Percentiles rank a stretch among this genome's conserved stretches.
phyloP scores from a whole-genome alignment of 305 asterid species.

The Fraxinus velutina region DNA sequence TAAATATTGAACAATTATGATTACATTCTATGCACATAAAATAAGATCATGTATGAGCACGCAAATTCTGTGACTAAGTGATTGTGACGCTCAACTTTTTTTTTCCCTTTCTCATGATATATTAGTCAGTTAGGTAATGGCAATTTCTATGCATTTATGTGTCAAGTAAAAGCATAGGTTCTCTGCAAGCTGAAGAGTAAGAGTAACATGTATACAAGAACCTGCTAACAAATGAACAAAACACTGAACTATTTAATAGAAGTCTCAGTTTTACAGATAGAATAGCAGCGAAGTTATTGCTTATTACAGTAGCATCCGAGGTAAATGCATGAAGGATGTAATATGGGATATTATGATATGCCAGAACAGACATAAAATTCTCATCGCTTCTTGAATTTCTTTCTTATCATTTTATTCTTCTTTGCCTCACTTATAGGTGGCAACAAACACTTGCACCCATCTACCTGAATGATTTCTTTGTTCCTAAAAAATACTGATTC shows the following conservation, averaged over 20 bases:
- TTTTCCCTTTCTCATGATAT: background rate
- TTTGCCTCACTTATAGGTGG: background rate
- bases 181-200: background rate
- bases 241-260: background rate
- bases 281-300: background rate
- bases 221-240: background rate
- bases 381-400: background rate
- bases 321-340: background rate
- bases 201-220: background rate
- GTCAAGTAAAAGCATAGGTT: background rate
- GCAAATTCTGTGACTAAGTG: background rate
- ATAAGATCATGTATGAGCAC: background rate
- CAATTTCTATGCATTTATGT: background rate
- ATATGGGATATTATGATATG: background rate
- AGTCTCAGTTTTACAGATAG: background rate
- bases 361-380: background rate
- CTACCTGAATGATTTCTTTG: background rate
- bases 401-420: background rate
- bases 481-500: background rate
- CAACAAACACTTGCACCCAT: background rate
- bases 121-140: background rate
- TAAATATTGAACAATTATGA: background rate
- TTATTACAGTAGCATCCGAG: background rate
- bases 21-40: background rate
- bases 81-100: background rate